Conservation (phyloP, 192 early-diverging fungal genomes). For the Coemansia brasiliensis region DNA sequence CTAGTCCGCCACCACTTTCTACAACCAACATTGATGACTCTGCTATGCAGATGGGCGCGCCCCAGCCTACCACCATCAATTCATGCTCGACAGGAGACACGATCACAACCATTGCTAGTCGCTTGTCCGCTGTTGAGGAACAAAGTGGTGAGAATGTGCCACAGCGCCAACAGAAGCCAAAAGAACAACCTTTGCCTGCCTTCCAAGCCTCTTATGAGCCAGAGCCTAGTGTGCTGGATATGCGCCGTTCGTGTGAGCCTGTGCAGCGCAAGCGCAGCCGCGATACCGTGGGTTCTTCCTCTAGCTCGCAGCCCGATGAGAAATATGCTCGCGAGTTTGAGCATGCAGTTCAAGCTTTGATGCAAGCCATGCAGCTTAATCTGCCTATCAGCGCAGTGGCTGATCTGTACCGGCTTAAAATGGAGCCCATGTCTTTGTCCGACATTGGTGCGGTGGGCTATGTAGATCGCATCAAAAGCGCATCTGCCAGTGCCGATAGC, state of each 20-base stretch:
- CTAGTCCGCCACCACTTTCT: background rate
- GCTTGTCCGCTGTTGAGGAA: conserved; percentile 15
- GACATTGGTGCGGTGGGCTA: conserved; percentile 30
- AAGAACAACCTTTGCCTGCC: too few relatives aligned
- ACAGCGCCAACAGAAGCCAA: background rate
- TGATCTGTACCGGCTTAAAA: conserved; percentile 42
- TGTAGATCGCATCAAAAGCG: conserved; percentile 9
- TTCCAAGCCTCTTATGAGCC: background rate
- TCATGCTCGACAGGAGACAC: conserved; percentile 28
- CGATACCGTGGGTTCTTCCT: conserved; percentile 6
- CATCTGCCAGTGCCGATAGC: background rate
- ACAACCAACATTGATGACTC: background rate
- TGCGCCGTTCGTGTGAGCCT: background rate
- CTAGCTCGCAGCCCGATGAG: conserved; percentile 28
- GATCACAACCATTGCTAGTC: conserved; percentile 27
- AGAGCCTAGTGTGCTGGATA: background rate
- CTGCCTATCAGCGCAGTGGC: conserved; percentile 43
- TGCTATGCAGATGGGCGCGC: conserved; percentile 9
- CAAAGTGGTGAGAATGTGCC: background rate
- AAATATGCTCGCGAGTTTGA: conserved; percentile 40
- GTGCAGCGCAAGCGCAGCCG: conserved; percentile 2
- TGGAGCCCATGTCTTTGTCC: conserved; percentile 26
- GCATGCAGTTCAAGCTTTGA: conserved; percentile 44
- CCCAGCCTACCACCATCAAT: conserved; percentile 15
- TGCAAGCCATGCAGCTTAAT: conserved; percentile 52